Evolutionary conservation across 345 rosid species (phyloP).

Genomic region (Rhodamnia argentea): DNA sequence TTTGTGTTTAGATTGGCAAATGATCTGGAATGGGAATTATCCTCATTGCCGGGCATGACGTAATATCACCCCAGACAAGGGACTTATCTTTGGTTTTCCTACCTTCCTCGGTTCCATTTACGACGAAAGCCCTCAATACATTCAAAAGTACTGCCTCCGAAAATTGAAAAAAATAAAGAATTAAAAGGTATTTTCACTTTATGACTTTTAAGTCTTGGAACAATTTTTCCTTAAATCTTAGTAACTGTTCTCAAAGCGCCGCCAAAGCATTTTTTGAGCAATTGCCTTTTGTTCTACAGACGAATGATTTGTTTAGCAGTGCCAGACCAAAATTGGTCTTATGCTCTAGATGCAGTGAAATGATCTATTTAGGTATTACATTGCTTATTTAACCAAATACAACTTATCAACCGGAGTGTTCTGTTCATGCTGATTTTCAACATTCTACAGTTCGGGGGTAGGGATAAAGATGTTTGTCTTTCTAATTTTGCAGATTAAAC

Average conservation of each 20-base stretch:
- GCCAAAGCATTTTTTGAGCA: not conserved
- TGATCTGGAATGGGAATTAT: not conserved
- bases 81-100: not conserved
- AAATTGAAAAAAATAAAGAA: fast-evolving
- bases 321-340: not conserved
- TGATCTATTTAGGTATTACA: not conserved
- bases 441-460: not conserved
- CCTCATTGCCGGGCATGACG: not conserved
- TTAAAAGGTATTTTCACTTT: not conserved
- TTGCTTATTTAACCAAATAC: not conserved
- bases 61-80: not conserved
- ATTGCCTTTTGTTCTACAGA: not conserved
- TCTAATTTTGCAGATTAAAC: not conserved
- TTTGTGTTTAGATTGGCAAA: not conserved
- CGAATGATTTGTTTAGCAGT: not conserved
- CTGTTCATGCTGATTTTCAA: not conserved
- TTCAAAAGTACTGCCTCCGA: not conserved
- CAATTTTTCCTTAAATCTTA: not conserved
- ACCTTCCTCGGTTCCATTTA: not conserved
- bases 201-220: not conserved
- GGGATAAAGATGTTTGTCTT: not conserved
- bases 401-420: not conserved
- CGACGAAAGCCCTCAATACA: not conserved
- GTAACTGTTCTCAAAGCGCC: not conserved
- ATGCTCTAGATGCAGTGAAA: not conserved